Percentiles rank a stretch among this genome's conserved stretches.
These are phyloP conservation scores for Jamesozyma hellenica DNA, from an alignment of 805 yeast genomes.

Conservation along the genomic window DNA sequence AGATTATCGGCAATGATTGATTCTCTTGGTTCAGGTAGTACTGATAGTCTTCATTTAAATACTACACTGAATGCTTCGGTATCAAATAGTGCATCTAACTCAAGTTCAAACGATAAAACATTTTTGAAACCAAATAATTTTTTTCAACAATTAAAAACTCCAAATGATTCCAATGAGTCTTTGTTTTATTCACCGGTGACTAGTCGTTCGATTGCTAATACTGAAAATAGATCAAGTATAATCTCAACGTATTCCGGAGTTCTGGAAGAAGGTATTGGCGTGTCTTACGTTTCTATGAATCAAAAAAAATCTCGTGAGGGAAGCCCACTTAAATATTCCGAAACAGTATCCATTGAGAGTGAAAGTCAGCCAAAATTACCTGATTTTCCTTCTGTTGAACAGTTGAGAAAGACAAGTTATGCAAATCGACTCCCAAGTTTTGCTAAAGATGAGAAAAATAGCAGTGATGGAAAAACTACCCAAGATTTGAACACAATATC, in stretches of 20 bases:
- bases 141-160: neutral
- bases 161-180: neutral
- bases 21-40: constrained; percentile 4
- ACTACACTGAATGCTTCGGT: constrained; percentile 2
- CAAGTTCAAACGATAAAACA: neutral
- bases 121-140: neutral
- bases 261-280: constrained; percentile 25
- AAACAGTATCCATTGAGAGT: neutral
- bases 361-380: constrained; percentile 2
- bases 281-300: constrained; percentile 19
- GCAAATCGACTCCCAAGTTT: constrained; percentile 1
- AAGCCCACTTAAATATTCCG: neutral
- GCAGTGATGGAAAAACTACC: neutral
- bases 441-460: constrained; percentile 1
- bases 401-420: constrained; percentile 5
- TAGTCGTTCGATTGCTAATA: constrained; percentile 4
- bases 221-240: constrained; percentile 11
- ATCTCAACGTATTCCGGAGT: constrained; percentile 26
- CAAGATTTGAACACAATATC: no score
- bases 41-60: no score
- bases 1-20: constrained; percentile 25
- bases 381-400: constrained; percentile 4
- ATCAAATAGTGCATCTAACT: neutral
- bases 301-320: constrained; percentile 1
- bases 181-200: constrained; percentile 8